These are phyloP conservation scores for Phytophthora litchii DNA, from an alignment of 352 stramenopile genomes.

Conservation along the genomic window DNA sequence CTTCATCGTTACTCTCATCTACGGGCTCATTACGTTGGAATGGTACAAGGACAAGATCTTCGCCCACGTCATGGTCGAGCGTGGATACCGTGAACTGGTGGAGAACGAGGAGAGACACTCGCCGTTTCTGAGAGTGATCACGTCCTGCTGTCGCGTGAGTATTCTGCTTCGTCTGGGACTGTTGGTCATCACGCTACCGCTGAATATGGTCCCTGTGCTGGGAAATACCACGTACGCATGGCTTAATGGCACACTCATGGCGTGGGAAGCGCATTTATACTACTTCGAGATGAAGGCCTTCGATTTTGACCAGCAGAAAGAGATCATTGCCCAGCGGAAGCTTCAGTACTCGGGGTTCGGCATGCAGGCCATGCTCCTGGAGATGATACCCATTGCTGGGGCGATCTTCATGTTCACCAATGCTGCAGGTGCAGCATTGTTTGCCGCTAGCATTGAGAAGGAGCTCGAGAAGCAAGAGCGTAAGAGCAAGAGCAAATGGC, in stretches of 20 bases:
- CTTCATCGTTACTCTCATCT: conserved; percentile 61
- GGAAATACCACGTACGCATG: conserved; percentile 60
- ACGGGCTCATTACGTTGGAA: conserved; percentile 46
- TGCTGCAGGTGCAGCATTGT: conserved; percentile 55
- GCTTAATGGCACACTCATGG: conserved; percentile 61
- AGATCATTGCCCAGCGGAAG: conserved; percentile 41
- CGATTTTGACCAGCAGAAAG: conserved; percentile 53
- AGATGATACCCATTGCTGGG: conserved; percentile 61
- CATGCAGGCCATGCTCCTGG: conserved; percentile 58
- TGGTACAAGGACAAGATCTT: conserved; percentile 66
- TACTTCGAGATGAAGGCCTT: conserved; percentile 68
- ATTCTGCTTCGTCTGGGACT: conserved; percentile 49
- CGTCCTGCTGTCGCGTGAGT: conserved; percentile 56
- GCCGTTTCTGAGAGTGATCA: conserved; percentile 43
- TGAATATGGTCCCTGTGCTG: conserved; percentile 63
- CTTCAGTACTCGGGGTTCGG: conserved; percentile 61
- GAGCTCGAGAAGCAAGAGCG: conserved; percentile 34
- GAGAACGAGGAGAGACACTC: conserved; percentile 49
- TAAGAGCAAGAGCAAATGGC: conserved; percentile 26
- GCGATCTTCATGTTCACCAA: conserved; percentile 70
- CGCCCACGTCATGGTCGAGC: conserved; percentile 45
- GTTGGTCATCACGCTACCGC: conserved; percentile 56
- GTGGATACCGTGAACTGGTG: conserved; percentile 48
- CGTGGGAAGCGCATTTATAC: conserved; percentile 63
- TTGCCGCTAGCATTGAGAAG: conserved; percentile 59